Evolutionary conservation across 73 alveolate species (phyloP), one percentile per base, ranked within the genome.

Genomic region (Tetrahymena malaccensis): DNA sequence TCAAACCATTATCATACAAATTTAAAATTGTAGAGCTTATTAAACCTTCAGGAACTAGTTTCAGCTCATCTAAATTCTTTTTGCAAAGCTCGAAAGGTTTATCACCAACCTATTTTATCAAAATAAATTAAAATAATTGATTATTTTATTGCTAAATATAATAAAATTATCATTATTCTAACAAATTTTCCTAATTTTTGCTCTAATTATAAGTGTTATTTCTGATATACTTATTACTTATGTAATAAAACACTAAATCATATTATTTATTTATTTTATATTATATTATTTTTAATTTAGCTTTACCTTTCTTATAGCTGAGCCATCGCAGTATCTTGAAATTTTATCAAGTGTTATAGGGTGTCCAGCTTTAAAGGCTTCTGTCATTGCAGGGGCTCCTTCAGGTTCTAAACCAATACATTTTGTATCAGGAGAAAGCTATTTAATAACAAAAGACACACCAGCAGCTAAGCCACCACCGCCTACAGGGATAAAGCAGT

Each of bases 401-500:
- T 57, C 93, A 21, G 96, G 96, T 57, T 94, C 43, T 10, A 94
- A 94, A 43, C 96, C 96, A n/a, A 94, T 94, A 17, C 43, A 43
- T 10, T 94, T 94, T 15, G 94, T 94, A 84, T 85, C 93, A 34
- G 96, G 96, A 40, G 95, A 37, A 85, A 94, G 56, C 21, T 84
- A 89, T 84, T 94, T 94, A 16, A 94, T 38, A 33, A 85, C 93
- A 1, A 85, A 25, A 17, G 95, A 94, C 25, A 94, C 94, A 35
- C 96, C 96, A 55, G 96, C 96, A 85, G 96, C 96, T 43, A 94
- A 89, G 34, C 95, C 96, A 34, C 96, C 96, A 35, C 93, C 37
- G 22, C 96, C 96, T 43, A 94, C 96, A 38, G 96, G 96, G 34
- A 94, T 40, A 43, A 94, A 94, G 22, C 93, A 22, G 35, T 94